A percentile compares a stretch with the other conserved stretches of the same genome.
Evolutionary conservation across 495 filamentous ascomycete species (phyloP).

Genomic region (Xylona heveae): DNA sequence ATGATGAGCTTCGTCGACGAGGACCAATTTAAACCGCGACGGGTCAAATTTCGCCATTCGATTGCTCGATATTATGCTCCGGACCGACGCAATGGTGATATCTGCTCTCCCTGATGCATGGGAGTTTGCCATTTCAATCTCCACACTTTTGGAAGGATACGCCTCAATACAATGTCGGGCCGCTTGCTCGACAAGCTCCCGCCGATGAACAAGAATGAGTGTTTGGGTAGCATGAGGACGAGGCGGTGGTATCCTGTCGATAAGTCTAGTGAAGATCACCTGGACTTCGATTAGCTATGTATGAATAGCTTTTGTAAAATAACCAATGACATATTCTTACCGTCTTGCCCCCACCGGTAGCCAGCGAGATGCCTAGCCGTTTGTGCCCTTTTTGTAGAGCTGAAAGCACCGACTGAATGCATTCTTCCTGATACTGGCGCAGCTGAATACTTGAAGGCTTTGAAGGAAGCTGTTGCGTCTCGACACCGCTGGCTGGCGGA

Average conservation of each 20-base stretch:
- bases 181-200: conserved; percentile 92
- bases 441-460: conserved; percentile 10
- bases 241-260: conserved; percentile 47
- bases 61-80: conserved; percentile 52
- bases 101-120: conserved; percentile 61
- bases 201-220: conserved; percentile 77
- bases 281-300: conserved; percentile 11
- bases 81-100: conserved; percentile 84
- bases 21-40: conserved; percentile 58
- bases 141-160: conserved; percentile 60
- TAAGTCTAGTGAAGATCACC: conserved; percentile 94
- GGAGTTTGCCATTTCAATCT: conserved; percentile 72
- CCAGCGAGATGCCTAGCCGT: conserved; percentile 70
- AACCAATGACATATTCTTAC: conserved; percentile 19
- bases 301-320: background rate
- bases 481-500: too few species aligned
- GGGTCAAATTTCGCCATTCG: conserved; percentile 69
- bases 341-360: conserved; percentile 86
- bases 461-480: too few species aligned
- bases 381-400: conserved; percentile 54
- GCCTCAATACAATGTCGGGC: conserved; percentile 56
- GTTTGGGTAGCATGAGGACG: conserved; percentile 44
- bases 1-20: conserved; percentile 98
- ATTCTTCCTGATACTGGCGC: conserved; percentile 23
- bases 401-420: conserved; percentile 64